Conservation (phyloP, 176 grass and related monocot genomes). For the Stipa capillata region DNA sequence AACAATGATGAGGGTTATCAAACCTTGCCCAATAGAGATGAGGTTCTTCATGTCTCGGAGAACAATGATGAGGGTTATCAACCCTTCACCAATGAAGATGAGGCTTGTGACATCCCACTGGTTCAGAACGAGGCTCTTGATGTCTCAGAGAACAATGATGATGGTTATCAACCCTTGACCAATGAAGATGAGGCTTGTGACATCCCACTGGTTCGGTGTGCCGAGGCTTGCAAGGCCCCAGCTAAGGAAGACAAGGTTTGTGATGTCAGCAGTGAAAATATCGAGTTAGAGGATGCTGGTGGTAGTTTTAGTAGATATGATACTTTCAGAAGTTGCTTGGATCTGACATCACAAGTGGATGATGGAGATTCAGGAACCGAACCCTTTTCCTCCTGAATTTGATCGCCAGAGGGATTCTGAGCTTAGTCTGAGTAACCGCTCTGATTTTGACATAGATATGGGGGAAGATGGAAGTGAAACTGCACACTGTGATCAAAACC, state of each 20-base stretch:
- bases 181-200: constrained; percentile 28
- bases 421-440: constrained; percentile 26
- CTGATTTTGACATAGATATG: constrained; percentile 28
- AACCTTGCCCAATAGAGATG: neutral
- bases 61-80: neutral
- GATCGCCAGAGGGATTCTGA: constrained; percentile 20
- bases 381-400: constrained; percentile 39
- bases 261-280: constrained; percentile 1
- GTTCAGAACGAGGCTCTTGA: constrained; percentile 14
- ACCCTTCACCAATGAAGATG: constrained; percentile 20
- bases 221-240: neutral
- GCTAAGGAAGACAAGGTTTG: neutral
- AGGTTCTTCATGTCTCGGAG: neutral
- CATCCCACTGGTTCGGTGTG: constrained; percentile 10
- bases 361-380: constrained; percentile 45
- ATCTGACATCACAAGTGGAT: constrained; percentile 56
- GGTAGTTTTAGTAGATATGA: constrained; percentile 55
- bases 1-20: neutral
- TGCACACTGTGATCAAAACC: constrained; percentile 17
- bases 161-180: constrained; percentile 8
- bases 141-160: neutral
- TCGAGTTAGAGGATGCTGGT: constrained; percentile 12
- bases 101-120: constrained; percentile 11
- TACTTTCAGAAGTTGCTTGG: constrained; percentile 79
- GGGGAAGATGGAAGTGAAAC: constrained; percentile 28